Percentiles rank a stretch among this genome's conserved stretches.
These are phyloP conservation scores for Prunus kanzakura DNA, from an alignment of 306 rosid genomes.

Conservation along the genomic window DNA sequence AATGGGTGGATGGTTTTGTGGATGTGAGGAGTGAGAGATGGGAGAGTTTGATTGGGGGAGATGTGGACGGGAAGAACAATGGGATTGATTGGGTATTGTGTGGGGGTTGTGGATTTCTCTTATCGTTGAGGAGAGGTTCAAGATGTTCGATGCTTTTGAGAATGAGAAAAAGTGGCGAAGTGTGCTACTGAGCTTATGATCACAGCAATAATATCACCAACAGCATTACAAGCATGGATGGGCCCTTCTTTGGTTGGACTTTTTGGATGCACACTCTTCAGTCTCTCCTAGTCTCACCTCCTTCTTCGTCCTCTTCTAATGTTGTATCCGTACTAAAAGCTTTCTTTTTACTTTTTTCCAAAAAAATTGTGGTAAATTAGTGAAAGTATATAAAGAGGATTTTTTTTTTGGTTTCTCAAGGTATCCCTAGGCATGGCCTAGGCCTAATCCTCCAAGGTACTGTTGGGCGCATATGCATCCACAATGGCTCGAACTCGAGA, in stretches of 20 bases:
- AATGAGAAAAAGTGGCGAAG: neutral
- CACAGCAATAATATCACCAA: neutral
- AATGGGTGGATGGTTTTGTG: conserved; percentile 16
- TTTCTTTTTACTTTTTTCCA: no score
- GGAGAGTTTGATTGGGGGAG: conserved; percentile 14
- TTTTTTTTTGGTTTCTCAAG: no score
- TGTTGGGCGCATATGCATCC: no score
- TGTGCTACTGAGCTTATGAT: neutral
- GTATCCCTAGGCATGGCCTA: no score
- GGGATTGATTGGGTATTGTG: conserved; percentile 50
- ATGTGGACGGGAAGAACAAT: conserved; percentile 57
- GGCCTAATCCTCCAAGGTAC: no score
- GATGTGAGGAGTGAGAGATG: neutral
- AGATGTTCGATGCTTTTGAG: conserved; percentile 44
- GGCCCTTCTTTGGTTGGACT: no score
- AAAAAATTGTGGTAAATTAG: no score
- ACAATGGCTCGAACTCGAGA: no score
- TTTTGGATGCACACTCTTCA: neutral
- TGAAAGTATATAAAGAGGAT: no score
- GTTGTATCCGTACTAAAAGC: neutral
- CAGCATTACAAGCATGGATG: neutral
- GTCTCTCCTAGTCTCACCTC: neutral
- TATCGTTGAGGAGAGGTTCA: conserved; percentile 87
- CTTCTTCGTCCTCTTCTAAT: neutral
- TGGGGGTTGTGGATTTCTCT: conserved; percentile 50